Conservation (phyloP, 2,329 filamentous ascomycete species). For the Parascedosporium putredinis region DNA sequence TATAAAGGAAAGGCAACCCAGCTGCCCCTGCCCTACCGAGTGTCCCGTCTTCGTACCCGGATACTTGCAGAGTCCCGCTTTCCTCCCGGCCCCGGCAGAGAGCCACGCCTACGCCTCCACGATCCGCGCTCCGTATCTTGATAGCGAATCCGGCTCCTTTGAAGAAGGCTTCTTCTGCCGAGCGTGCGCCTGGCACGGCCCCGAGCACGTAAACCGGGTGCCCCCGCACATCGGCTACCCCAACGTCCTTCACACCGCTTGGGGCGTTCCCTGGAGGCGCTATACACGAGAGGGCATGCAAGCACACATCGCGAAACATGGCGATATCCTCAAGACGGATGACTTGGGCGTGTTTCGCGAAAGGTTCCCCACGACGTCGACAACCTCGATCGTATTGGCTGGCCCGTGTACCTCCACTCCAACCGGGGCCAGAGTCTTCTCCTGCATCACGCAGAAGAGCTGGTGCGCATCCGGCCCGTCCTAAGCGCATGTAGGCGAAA, state of each 20-base stretch:
- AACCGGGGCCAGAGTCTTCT: not conserved
- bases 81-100: not conserved
- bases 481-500: not conserved
- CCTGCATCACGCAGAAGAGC: not conserved
- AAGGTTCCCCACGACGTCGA: not conserved
- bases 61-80: not conserved
- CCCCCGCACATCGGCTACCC: not conserved
- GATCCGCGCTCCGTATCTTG: not conserved
- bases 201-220: not conserved
- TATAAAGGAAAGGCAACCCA: not conserved
- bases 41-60: not conserved
- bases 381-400: not conserved
- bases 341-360: not conserved
- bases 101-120: not conserved
- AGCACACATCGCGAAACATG: not conserved
- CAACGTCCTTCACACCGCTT: not conserved
- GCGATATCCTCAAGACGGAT: not conserved
- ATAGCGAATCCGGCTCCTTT: not conserved
- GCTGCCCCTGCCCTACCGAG: not conserved
- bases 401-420: not conserved
- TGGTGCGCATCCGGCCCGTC: not conserved
- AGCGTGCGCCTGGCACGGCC: not conserved
- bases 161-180: not conserved
- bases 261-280: not conserved
- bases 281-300: not conserved